These are phyloP conservation scores for Mantamonas sphyraenae DNA, from an alignment of 78 protist genomes.

Conservation along the genomic window DNA sequence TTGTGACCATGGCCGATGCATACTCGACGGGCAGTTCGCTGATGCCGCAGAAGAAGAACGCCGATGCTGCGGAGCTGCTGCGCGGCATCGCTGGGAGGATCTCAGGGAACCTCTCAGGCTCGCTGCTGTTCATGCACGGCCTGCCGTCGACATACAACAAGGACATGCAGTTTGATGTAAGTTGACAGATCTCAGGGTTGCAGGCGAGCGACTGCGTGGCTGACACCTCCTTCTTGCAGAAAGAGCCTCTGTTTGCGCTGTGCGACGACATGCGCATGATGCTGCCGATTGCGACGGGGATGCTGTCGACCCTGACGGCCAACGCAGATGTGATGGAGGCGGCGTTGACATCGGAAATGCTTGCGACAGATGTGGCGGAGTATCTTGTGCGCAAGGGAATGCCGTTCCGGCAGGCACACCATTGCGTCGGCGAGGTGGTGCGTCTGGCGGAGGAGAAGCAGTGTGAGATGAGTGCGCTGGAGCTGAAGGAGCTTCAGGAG, in stretches of 20 bases:
- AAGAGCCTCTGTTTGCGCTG: conserved; percentile 46
- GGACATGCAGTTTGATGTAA: conserved; percentile 35
- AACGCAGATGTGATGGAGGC: conserved; percentile 4
- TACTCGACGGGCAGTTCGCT: conserved; percentile 56
- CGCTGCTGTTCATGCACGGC: conserved; percentile 39
- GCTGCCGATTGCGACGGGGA: conserved; percentile 44
- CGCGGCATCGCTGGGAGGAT: conserved; percentile 53
- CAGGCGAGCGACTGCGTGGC: background rate
- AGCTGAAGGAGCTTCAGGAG: conserved; percentile 5
- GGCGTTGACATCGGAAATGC: conserved; percentile 48
- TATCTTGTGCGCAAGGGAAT: conserved; percentile 59
- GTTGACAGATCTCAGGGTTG: background rate
- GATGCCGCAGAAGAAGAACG: conserved; percentile 79
- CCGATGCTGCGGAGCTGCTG: conserved; percentile 65
- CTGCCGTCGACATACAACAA: conserved; percentile 70
- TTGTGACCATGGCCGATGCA: conserved; percentile 41
- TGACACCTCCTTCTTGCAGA: conserved; percentile 25
- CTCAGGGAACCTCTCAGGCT: conserved; percentile 11
- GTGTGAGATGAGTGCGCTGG: conserved; percentile 7
- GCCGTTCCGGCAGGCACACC: conserved; percentile 66
- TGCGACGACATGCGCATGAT: conserved; percentile 23
- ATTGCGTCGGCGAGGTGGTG: conserved; percentile 34
- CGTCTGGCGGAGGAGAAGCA: conserved; percentile 31
- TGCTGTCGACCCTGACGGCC: conserved; percentile 28
- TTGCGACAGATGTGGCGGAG: conserved; percentile 65